Base-by-base conservation (phyloP, 2,329 filamentous ascomycete species). In the Penicillium occitanis region DNA sequence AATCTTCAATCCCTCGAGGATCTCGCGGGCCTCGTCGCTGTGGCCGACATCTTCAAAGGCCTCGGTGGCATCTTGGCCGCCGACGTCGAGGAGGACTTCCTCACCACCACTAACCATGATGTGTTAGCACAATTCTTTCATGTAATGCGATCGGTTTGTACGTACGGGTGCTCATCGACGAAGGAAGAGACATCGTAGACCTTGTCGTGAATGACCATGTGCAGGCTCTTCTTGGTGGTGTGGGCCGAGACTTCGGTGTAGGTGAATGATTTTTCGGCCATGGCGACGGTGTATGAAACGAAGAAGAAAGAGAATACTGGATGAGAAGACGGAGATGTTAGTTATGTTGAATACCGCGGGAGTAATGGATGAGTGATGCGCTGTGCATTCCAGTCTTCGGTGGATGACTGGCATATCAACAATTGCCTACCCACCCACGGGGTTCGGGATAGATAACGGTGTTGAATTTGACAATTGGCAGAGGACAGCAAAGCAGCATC, bases 1-100 rank as follows among this genome's bases (percentile, higher is more conserved):
- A 71, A 95, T 86, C 62, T 88, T 81, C 70, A 96, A 84, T 75
- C 88, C 87, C 37, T 90, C 88, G 66, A 99, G 88, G 72, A 96
- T 94, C 84, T 98, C 94, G 72, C 95, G 90, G 72, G 95, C 95
- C 86, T 99, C 95, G 81, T 99, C 95, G 75, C 91, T 96, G 90
- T 99, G 95, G 77, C 95, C 95, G 76, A 99, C 95, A 82, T 99
- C 95, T 85, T 99, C 95, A 79, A 99, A 99, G 69, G 95, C 94
- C 83, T 98, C 95, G 74, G 94, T 97, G 75, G 91, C 91, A 81
- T 99, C 95, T 83, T 97, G 93, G 73, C 95, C 95, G 76, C 86
- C 95, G 70, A 98, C 93, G 73, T 99, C 95, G 73, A 99, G 90
- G 70, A 99, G 85, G 73, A 99, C 95, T 84, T 99, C 95, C 84